These are phyloP conservation scores for Aspergillus incahuasiensis DNA, from an alignment of 495 filamentous ascomycete species.

Conservation along the genomic window DNA sequence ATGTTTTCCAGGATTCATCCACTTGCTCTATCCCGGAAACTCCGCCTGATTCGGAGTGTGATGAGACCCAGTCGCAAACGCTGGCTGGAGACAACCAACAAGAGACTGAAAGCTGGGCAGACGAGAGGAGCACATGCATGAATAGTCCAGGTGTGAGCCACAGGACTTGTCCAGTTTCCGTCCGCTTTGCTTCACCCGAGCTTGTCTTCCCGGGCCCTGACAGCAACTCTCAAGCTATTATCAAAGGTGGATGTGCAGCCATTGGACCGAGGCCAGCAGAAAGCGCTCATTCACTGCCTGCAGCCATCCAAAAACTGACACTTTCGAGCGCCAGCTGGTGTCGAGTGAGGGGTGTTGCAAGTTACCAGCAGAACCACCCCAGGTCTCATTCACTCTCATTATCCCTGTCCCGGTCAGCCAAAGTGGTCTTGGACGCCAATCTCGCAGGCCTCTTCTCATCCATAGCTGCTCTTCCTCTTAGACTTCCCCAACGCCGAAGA, in stretches of 20 bases:
- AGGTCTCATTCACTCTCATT: neutral
- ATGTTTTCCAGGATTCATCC: constrained; percentile 11
- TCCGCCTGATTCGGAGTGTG: constrained; percentile 3
- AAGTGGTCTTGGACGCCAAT: neutral
- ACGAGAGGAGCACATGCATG: neutral
- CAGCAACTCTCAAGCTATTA: neutral
- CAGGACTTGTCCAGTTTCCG: neutral
- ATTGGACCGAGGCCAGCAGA: neutral
- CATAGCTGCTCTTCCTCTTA: neutral
- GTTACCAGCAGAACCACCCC: neutral
- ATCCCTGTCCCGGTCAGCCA: neutral
- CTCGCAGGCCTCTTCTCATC: neutral
- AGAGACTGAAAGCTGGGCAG: neutral
- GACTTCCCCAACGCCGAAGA: neutral
- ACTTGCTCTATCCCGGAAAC: constrained; percentile 4
- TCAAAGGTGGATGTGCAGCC: neutral
- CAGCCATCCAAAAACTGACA: neutral
- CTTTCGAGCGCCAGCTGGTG: neutral
- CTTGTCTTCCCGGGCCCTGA: neutral
- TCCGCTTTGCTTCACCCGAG: neutral
- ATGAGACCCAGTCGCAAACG: neutral
- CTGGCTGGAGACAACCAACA: neutral
- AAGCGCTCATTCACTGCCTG: neutral
- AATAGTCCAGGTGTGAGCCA: neutral
- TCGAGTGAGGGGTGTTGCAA: neutral